Percentiles rank a stretch among this genome's conserved stretches.
Conservation (phyloP, 176 grass and related monocot species). For the Phoenix roebelenii region DNA sequence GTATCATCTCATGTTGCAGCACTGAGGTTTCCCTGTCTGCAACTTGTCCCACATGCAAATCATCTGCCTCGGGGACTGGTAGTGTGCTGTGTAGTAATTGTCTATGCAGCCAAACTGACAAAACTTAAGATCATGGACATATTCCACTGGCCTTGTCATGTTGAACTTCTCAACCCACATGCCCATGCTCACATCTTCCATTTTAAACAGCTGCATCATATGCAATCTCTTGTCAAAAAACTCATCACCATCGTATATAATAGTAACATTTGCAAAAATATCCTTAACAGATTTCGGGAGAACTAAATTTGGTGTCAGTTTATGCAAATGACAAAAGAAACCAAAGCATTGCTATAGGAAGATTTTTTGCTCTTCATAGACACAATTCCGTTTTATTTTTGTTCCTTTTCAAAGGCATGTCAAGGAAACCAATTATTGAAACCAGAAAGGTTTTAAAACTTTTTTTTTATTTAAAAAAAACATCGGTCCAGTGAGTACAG, state of each 20-base stretch:
- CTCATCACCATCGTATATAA: no score
- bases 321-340: not conserved
- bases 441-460: no score
- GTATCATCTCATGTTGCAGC: constrained; percentile 71
- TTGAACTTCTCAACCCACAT: constrained; percentile 87
- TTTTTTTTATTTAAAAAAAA: no score
- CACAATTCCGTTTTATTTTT: no score
- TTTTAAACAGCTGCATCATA: constrained; percentile 80
- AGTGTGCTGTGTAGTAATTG: constrained; percentile 73
- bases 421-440: no score
- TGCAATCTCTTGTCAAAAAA: not conserved
- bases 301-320: no score
- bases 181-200: constrained; percentile 98
- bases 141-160: constrained; percentile 46
- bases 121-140: constrained; percentile 50
- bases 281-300: no score
- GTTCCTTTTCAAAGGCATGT: no score
- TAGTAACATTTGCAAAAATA: no score
- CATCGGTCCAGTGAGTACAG: no score
- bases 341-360: not conserved
- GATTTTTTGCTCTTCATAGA: no score
- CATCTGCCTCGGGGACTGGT: constrained; percentile 83
- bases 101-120: constrained; percentile 75
- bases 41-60: constrained; percentile 82
- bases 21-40: constrained; percentile 42